Percentiles rank a stretch among this genome's conserved stretches.
Conservation (phyloP, 345 rosid species). For the Citrus cavaleriei region DNA sequence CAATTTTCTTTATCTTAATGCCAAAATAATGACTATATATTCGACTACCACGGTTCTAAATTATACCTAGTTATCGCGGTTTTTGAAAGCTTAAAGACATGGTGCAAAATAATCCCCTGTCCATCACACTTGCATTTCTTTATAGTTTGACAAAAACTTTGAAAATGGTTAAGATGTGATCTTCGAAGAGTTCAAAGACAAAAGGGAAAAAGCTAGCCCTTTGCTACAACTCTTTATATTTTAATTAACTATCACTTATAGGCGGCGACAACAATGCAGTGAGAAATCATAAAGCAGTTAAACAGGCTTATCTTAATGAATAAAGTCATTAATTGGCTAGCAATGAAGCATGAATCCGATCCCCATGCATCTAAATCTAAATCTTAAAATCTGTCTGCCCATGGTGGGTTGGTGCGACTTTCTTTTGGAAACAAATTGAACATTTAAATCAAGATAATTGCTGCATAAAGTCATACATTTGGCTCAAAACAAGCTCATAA, state of each 20-base stretch:
- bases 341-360: neutral
- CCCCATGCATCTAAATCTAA: neutral
- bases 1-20: too few species aligned
- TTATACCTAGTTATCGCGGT: neutral
- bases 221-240: neutral
- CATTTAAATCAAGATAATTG: neutral
- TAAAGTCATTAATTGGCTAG: neutral
- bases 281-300: neutral
- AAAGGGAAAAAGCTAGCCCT: neutral
- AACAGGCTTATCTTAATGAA: neutral
- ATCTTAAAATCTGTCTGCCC: neutral
- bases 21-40: too few species aligned
- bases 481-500: conserved; percentile 4
- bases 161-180: neutral
- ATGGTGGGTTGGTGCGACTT: neutral
- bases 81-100: neutral
- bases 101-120: neutral
- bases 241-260: neutral
- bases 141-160: neutral
- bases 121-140: neutral
- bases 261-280: neutral
- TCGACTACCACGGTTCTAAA: too few species aligned
- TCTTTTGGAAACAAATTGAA: neutral
- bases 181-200: neutral
- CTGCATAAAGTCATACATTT: neutral